A percentile compares a stretch with the other conserved stretches of the same genome.
phyloP scores from a whole-genome alignment of 1,139 yeast genomes.

The Debaryomyces sp. region DNA sequence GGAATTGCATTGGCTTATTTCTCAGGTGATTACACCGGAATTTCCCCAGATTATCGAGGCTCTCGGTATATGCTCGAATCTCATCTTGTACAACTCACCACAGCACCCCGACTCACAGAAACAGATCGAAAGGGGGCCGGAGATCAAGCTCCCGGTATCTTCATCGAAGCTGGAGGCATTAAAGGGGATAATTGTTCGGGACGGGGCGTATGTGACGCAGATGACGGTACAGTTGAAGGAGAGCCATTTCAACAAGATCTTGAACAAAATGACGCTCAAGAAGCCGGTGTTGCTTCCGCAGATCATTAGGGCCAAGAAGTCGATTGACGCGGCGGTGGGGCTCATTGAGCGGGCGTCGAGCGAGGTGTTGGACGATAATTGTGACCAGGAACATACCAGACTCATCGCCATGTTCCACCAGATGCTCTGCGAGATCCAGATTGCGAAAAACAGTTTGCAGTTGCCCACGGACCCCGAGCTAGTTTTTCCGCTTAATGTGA shows the following conservation, averaged over 20 bases:
- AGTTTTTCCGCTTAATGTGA: conserved; percentile 43
- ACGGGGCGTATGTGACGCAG: conserved; percentile 42
- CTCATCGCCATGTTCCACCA: conserved; percentile 29
- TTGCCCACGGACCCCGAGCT: conserved; percentile 46
- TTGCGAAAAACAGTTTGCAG: conserved; percentile 41
- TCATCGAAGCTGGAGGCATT: conserved; percentile 41
- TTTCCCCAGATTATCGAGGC: conserved; percentile 46
- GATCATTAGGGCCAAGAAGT: conserved; percentile 32
- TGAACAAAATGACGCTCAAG: conserved; percentile 27
- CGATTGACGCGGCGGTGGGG: conserved; percentile 35
- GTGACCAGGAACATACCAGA: conserved; percentile 20
- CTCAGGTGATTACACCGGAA: conserved; percentile 35
- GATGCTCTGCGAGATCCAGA: conserved; percentile 30
- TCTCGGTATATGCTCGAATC: conserved; percentile 40
- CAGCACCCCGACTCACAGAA: conserved; percentile 35
- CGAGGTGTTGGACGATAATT: conserved; percentile 8
- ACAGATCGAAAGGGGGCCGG: conserved; percentile 37
- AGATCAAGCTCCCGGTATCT: conserved; percentile 44
- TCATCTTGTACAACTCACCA: conserved; percentile 42
- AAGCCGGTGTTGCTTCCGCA: conserved; percentile 39
- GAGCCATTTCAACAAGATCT: conserved; percentile 33
- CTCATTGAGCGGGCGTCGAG: conserved; percentile 24
- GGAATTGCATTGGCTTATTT: conserved; percentile 47
- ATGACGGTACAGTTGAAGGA: conserved; percentile 32
- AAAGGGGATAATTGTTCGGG: conserved; percentile 46